Base-by-base conservation (phyloP, 225 moss, liverwort and hornwort genomes). In the Sphagnum contortum region DNA sequence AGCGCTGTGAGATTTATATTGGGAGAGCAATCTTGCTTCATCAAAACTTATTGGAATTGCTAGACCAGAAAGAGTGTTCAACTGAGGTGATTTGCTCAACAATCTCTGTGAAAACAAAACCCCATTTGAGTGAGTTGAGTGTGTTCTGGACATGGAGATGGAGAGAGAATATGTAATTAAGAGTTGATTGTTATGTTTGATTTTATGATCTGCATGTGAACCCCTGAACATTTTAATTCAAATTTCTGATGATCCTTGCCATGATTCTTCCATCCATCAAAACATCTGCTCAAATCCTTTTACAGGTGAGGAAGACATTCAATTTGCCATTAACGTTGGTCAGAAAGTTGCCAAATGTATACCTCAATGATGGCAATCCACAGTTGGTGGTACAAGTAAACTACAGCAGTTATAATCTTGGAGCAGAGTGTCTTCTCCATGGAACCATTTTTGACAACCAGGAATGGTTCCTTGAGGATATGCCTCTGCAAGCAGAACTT, bases 251-350 rank as follows among this genome's bases (percentile, higher is more conserved):
- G 29, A 29, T 0, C 29, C 29, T 29, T 29, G 29, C 29, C 29
- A 29, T 29, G 29, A 29, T 29, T 29, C 29, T 29, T 29, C 29
- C 29, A 29, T 29, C 29, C 0, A 29, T 29, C 29, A 29, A 29
- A 29, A 29, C 29, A 29, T 29, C 29, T 29, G 29, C 0, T 29
- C 29, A 29, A 29, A n/a, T n/a, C n/a, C 29, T 29, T 29, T 29
- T 29, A 48, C 5, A 64, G 64, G 48, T 64, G 51, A 48, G 48
- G n/a, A 64, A 50, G 64, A 50, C 64, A 48, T 64, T 64, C 64
- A 49, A 48, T 50, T 29, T 64, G 13, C 64, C 64, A 5, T 3
- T 64, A 49, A 48, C 13, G 3, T 14, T 64, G 46, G 64, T 48
- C 47, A 51, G 14, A n/a, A 14, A 64, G 49, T 64, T 48, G 64